These are phyloP conservation scores for Bombardia bombarda DNA, from an alignment of 495 filamentous ascomycete species.

Conservation along the genomic window DNA sequence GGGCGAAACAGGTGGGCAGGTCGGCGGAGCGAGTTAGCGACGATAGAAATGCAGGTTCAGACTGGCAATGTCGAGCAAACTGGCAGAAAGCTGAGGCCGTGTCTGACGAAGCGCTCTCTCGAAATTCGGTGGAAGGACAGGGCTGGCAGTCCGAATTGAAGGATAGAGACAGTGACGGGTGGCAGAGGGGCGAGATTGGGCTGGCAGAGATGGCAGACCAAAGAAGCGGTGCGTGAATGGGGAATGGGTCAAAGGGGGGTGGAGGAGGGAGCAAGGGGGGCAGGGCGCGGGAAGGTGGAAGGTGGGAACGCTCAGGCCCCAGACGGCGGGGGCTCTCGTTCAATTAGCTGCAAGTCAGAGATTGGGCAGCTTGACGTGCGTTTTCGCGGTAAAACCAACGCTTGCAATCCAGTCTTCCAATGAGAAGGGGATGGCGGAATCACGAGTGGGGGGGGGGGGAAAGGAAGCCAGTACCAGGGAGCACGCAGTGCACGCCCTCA, in stretches of 20 bases:
- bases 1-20: no score
- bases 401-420: slow-evolving; percentile 8
- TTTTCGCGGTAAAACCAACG: slow-evolving; percentile 27
- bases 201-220: slow-evolving; percentile 14
- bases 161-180: slow-evolving; percentile 8
- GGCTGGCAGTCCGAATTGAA: slow-evolving; percentile 16
- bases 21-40: no score
- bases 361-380: slow-evolving; percentile 22
- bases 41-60: no score
- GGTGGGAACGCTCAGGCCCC: slow-evolving; percentile 24
- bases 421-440: slow-evolving; percentile 5
- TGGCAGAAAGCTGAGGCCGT: slow-evolving; percentile 5
- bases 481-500: no score
- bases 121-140: slow-evolving; percentile 15
- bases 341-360: slow-evolving; percentile 11
- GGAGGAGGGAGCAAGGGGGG: slow-evolving; percentile 1
- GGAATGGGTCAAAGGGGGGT: slow-evolving; percentile 12
- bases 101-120: slow-evolving; percentile 14
- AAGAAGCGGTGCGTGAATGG: slow-evolving; percentile 6
- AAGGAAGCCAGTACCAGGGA: background rate
- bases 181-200: slow-evolving; percentile 3
- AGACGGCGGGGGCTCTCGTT: slow-evolving; percentile 20
- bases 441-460: slow-evolving; percentile 2
- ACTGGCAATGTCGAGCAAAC: no score
- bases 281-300: slow-evolving; percentile 5